Evolutionary conservation across 2,329 filamentous ascomycete species (phyloP), one percentile per base, ranked within the genome.

Genomic region (Amphichorda felina): DNA sequence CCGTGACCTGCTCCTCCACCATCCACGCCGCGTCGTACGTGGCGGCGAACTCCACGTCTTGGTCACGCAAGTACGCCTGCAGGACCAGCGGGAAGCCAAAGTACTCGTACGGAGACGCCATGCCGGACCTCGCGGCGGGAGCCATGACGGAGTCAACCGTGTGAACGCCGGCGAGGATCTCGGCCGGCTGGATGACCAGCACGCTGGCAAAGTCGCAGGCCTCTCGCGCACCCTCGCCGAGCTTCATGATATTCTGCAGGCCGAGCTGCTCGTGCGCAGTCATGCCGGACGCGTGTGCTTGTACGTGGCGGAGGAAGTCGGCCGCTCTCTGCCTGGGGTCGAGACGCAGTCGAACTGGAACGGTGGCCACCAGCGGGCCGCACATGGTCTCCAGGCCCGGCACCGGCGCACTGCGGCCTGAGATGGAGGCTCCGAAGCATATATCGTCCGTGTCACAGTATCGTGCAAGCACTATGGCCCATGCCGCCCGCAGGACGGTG

Each of bases 401-500:
- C 15, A 52, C 42, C 2, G 41, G 37, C 2, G 41, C 41, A 13
- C 49, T 35, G 10, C 48, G 41, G 4, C 48, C 47, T 1, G 41
- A 46, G 13, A 48, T 26, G 10, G 41, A 38, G 5, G 40, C 38
- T 3, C 47, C 47, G 25, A 48, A 51, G 3, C 38, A 29, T 8
- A 49, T 36, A 17, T 41, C 42, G 15, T 38, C 39, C 1, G 39
- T 41, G 21, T 43, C 44, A 16, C 42, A 40, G 16, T 45, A 38
- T 2, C 30, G 29, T 14, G 36, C 18, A 9, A 38, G 37, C 10
- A 38, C 29, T 8, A 35, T 25, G 15, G 37, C 32, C 37, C 37
- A 38, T 8, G 37, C 37, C 6, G 37, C 37, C 9, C 32, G 39
- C 5, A 48, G 18, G 7, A 49, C 33, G 0, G 45, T 43, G 2